Evolutionary conservation across 164 flowering plant species (phyloP), one percentile per base, ranked within the genome.

Genomic region (Cinnamomum chago): DNA sequence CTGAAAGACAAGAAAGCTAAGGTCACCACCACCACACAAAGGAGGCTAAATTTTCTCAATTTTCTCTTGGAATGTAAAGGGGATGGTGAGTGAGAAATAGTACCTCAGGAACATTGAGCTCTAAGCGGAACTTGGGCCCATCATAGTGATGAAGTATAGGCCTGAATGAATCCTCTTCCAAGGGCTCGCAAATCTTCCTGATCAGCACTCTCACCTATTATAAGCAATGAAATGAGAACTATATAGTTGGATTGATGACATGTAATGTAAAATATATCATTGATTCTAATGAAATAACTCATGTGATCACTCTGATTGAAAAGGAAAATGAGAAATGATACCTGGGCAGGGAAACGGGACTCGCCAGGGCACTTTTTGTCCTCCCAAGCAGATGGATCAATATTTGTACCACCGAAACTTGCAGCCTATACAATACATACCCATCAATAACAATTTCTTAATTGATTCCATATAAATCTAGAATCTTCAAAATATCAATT

Each of bases 261-360:
- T 7, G 62, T n/a, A n/a, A 17, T 7, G 62, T n/a, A 7, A 17
- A 65, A 20, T 28, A 13, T 23, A 65, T 23, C 67, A 65, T 28
- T 15, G 67, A 7, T 11, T 11, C 27, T 65, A 28, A 28, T 65
- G 67, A 15, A 28, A 2, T 9, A 23, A 25, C 30, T 65, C 24
- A 24, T 10, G 12, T 65, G 11, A 23, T n/a, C 14, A 14, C 27
- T 14, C 15, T 22, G 3, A 12, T 14, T 7, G 67, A 20, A 58
- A 58, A 30, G 6, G 18, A 30, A 27, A 67, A 12, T 5, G 13
- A 67, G 22, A 67, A 68, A 9, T n/a, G 50, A 67, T 75, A 92
- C 96, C 97, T 93, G 98, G 76, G 99, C 97, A 72, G 99, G 98
- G 76, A 95, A 93, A 17, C 99, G 90, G 0, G 99, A 95, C 81